Percentiles rank a stretch among this genome's conserved stretches.
phyloP scores from a whole-genome alignment of 768 basidiomycete species.

The Imleria badia region DNA sequence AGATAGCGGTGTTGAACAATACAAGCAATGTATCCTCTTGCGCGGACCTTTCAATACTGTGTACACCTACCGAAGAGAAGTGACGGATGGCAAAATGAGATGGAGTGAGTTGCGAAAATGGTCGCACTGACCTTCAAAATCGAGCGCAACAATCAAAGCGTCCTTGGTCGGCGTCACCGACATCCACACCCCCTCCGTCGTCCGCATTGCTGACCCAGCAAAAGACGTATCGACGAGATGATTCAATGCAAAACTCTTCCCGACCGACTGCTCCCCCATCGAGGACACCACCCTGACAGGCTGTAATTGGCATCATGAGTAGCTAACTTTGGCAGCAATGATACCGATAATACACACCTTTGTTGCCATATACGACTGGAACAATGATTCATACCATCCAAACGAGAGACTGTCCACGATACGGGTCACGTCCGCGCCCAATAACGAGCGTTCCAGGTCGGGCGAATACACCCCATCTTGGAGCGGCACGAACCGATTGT shows the following conservation, averaged over 20 bases:
- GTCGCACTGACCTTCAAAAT: slow-evolving; percentile 53
- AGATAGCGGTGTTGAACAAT: slow-evolving; percentile 63
- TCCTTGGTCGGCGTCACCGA: slow-evolving; percentile 61
- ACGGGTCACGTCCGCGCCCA: slow-evolving; percentile 58
- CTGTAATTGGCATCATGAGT: slow-evolving; percentile 26
- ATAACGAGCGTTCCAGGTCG: slow-evolving; percentile 48
- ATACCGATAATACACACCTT: slow-evolving; percentile 36
- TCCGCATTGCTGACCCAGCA: slow-evolving; percentile 65
- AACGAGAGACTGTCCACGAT: slow-evolving; percentile 56
- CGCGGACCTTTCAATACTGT: slow-evolving; percentile 60
- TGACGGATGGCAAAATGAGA: background rate
- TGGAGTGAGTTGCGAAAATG: background rate
- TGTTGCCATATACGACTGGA: slow-evolving; percentile 59
- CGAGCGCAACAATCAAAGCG: slow-evolving; percentile 53
- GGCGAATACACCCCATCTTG: slow-evolving; percentile 56
- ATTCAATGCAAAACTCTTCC: slow-evolving; percentile 58
- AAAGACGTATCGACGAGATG: slow-evolving; percentile 66
- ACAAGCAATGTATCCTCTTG: slow-evolving; percentile 66
- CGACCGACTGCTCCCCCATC: slow-evolving; percentile 69
- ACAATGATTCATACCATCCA: slow-evolving; percentile 66
- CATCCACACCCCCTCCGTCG: slow-evolving; percentile 69
- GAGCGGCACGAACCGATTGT: slow-evolving; percentile 61
- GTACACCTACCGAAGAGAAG: slow-evolving; percentile 41
- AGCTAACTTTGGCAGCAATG: fast-evolving
- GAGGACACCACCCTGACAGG: slow-evolving; percentile 66